These are phyloP conservation scores for Calocera viscosa DNA, from an alignment of 768 basidiomycete species.

Conservation along the genomic window DNA sequence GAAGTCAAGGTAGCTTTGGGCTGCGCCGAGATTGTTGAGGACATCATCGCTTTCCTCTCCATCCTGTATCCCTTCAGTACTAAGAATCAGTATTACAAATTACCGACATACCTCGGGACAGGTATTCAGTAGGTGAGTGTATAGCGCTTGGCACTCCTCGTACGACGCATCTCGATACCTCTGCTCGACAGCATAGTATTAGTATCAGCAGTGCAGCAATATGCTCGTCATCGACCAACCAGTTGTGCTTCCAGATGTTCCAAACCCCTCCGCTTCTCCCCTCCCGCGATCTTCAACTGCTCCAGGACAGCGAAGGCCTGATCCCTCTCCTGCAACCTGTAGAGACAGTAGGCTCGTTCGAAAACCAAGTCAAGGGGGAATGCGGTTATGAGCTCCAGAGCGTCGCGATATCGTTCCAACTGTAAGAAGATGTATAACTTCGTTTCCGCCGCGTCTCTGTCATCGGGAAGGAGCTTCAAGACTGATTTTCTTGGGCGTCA, in stretches of 20 bases:
- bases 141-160: slow-evolving; percentile 58
- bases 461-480: slow-evolving; percentile 50
- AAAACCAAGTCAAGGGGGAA: slow-evolving; percentile 32
- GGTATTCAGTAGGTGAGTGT: slow-evolving; percentile 67
- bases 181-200: slow-evolving; percentile 30
- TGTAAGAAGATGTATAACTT: slow-evolving; percentile 82
- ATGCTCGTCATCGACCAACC: slow-evolving; percentile 36
- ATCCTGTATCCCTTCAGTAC: slow-evolving; percentile 36
- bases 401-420: slow-evolving; percentile 64
- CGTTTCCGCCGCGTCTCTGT: slow-evolving; percentile 63
- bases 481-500: slow-evolving; percentile 33
- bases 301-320: slow-evolving; percentile 49
- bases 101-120: slow-evolving; percentile 53
- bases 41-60: slow-evolving; percentile 84
- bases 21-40: slow-evolving; percentile 69
- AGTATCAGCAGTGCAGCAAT: background rate
- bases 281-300: slow-evolving; percentile 23
- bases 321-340: slow-evolving; percentile 63
- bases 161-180: slow-evolving; percentile 69
- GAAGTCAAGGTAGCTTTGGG: slow-evolving; percentile 75
- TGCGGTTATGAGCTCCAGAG: slow-evolving; percentile 38
- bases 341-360: slow-evolving; percentile 71
- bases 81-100: background rate
- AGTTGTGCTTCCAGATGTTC: slow-evolving; percentile 79
- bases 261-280: slow-evolving; percentile 44